Conservation (phyloP, 179 eudicot genomes). For the Spergularia azorica region DNA sequence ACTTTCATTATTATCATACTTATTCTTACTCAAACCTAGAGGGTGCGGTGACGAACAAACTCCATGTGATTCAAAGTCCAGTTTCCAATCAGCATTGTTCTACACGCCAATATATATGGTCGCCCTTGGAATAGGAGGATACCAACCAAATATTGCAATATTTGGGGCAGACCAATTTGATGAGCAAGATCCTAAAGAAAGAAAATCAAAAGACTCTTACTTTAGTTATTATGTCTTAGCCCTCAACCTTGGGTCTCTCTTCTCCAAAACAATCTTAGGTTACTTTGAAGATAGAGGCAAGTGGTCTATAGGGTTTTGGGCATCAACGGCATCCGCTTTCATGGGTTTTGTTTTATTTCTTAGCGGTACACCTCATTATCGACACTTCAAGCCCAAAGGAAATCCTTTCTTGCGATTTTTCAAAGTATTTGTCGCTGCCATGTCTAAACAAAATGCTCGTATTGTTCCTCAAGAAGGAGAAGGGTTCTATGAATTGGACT, state of each 20-base stretch:
- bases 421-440: conserved; percentile 34
- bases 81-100: not conserved
- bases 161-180: conserved; percentile 17
- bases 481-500: conserved; percentile 29
- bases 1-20: not conserved
- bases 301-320: conserved; percentile 1
- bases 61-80: not conserved
- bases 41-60: conserved; percentile 18
- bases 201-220: conserved; percentile 24
- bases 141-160: conserved; percentile 17
- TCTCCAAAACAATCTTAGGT: conserved; percentile 27
- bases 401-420: conserved; percentile 30
- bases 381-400: conserved; percentile 31
- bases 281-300: conserved; percentile 12
- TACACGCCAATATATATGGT: conserved; percentile 31
- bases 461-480: conserved; percentile 14
- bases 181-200: conserved; percentile 10
- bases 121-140: conserved; percentile 38
- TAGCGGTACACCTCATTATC: conserved; percentile 28
- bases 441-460: conserved; percentile 24
- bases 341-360: conserved; percentile 27
- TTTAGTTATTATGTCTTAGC: conserved; percentile 32
- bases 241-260: conserved; percentile 28
- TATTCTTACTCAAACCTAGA: conserved; percentile 3
- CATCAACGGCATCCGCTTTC: not conserved